Evolutionary conservation across 768 basidiomycete species (phyloP).

Genomic region (Sistotremastrum suecicum): DNA sequence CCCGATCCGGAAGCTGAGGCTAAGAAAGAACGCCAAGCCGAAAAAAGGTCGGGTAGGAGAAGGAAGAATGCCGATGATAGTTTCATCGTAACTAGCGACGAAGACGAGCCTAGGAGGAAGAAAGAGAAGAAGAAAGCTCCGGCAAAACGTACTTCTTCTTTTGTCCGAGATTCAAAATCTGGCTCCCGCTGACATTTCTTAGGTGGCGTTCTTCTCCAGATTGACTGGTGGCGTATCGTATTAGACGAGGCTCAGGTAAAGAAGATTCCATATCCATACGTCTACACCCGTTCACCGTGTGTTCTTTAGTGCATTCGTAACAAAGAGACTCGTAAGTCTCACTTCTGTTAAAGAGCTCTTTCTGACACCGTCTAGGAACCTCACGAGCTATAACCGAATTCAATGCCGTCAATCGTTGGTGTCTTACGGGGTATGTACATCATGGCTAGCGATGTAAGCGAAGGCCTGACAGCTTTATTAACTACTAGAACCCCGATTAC

Average conservation of each 20-base stretch:
- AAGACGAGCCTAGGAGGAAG: constrained; percentile 8
- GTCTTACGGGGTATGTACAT: constrained; percentile 38
- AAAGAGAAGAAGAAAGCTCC: constrained; percentile 23
- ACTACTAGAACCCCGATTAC: constrained; percentile 42
- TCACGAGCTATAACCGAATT: constrained; percentile 44
- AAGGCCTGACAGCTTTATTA: neutral
- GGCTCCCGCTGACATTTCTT: constrained; percentile 9
- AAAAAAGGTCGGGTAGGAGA: constrained; percentile 10
- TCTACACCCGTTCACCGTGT: too few relatives aligned
- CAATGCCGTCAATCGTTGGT: constrained; percentile 44
- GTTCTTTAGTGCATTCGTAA: neutral
- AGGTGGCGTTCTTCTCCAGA: constrained; percentile 37
- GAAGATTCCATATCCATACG: too few relatives aligned
- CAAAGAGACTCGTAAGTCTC: neutral
- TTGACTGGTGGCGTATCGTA: constrained; percentile 36
- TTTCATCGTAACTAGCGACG: constrained; percentile 13
- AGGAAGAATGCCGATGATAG: constrained; percentile 6
- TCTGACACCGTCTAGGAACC: constrained; percentile 20
- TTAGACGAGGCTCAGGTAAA: constrained; percentile 14
- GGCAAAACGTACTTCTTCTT: constrained; percentile 15
- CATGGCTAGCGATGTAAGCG: neutral
- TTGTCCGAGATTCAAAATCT: constrained; percentile 24
- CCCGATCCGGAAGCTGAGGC: constrained; percentile 28
- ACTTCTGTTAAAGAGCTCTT: neutral
- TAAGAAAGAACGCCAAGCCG: constrained; percentile 23